Evolutionary conservation across 495 filamentous ascomycete species (phyloP).

Genomic region (Neurospora sp.): DNA sequence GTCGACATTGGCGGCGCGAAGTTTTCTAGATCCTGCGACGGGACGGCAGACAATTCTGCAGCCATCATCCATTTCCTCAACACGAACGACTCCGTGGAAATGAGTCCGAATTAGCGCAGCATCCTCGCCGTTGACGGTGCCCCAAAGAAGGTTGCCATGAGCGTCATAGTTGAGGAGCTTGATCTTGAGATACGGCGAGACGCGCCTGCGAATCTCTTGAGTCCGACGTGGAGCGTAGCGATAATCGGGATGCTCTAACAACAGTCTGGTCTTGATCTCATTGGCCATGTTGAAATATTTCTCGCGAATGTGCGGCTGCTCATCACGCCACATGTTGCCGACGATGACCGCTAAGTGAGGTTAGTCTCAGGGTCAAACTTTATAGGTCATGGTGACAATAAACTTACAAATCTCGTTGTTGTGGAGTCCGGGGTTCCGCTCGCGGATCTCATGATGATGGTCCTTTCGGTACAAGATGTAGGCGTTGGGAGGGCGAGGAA

Average conservation of each 20-base stretch:
- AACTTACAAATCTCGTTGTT: constrained; percentile 19
- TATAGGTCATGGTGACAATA: background rate
- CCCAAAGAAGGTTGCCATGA: constrained; percentile 1
- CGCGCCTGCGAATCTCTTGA: background rate
- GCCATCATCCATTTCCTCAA: background rate
- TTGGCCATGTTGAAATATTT: constrained; percentile 8
- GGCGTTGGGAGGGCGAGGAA: constrained; percentile 18
- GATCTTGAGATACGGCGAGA: constrained; percentile 1
- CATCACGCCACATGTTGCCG: constrained; percentile 3
- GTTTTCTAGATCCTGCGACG: background rate
- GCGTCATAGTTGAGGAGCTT: constrained; percentile 3
- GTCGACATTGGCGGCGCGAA: background rate
- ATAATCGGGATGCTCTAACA: constrained; percentile 7
- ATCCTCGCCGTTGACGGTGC: background rate
- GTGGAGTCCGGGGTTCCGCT: constrained; percentile 5
- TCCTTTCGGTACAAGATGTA: constrained; percentile 17
- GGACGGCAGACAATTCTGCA: background rate
- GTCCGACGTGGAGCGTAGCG: constrained; percentile 7
- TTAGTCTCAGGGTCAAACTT: constrained; percentile 3
- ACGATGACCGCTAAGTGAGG: constrained; percentile 7
- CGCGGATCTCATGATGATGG: constrained; percentile 5
- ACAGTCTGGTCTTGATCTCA: constrained; percentile 9
- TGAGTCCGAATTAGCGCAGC: background rate
- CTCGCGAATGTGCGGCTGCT: constrained; percentile 6
- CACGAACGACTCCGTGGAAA: background rate